Evolutionary conservation across 148 eudicot species (phyloP).

Genomic region (Heliamphora exappendiculata): DNA sequence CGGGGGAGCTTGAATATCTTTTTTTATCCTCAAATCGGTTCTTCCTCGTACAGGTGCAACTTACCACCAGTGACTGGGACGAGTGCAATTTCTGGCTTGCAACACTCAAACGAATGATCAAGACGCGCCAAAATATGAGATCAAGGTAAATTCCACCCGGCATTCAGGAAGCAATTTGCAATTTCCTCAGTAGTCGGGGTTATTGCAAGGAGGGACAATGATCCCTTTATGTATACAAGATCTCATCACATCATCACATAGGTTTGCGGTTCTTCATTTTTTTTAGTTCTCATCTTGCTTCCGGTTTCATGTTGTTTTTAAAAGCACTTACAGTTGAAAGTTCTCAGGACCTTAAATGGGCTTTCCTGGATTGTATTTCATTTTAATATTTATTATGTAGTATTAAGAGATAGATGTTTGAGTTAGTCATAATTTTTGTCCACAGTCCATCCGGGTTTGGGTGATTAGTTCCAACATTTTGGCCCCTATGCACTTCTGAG

Average conservation of each 20-base stretch:
- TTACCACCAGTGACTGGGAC: constrained; percentile 25
- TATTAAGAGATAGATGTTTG: constrained; percentile 1
- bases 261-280: constrained; percentile 11
- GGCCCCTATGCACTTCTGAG: background rate
- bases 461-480: background rate
- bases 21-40: background rate
- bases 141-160: constrained; percentile 3
- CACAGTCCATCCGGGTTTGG: background rate
- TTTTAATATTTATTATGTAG: constrained; percentile 8
- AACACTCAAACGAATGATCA: constrained; percentile 22
- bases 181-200: background rate
- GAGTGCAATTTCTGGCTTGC: constrained; percentile 29
- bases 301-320: background rate
- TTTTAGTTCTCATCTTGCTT: background rate
- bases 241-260: background rate
- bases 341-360: constrained; percentile 9
- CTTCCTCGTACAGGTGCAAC: constrained; percentile 18
- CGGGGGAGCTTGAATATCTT: background rate
- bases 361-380: background rate
- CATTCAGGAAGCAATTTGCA: background rate
- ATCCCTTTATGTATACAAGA: constrained; percentile 21
- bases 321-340: constrained; percentile 9
- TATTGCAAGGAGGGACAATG: background rate
- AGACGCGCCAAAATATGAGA: constrained; percentile 18
- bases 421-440: background rate